phyloP scores from a whole-genome alignment of 78 protist species.

The Pelomyxa schiedti region DNA sequence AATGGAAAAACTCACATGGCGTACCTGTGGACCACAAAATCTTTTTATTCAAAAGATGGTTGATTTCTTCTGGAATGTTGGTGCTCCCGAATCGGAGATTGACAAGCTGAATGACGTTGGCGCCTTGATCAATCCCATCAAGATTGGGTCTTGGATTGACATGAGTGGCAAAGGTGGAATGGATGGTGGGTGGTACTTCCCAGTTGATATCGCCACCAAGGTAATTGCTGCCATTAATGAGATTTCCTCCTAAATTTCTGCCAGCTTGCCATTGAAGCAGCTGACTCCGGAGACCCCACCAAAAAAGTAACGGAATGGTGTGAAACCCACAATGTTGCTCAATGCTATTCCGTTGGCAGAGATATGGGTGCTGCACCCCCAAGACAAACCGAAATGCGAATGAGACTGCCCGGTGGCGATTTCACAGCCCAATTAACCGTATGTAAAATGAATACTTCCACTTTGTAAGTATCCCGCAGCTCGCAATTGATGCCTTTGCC shows the following conservation, averaged over 20 bases:
- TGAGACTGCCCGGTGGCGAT: constrained; percentile 1
- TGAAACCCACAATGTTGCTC: constrained; percentile 30
- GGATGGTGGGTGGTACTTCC: constrained; percentile 74
- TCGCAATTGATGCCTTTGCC: constrained; percentile 50
- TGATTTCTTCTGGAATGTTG: constrained; percentile 68
- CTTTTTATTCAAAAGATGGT: constrained; percentile 67
- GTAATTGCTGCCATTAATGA: not conserved
- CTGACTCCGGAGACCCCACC: constrained; percentile 52
- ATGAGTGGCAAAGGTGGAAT: constrained; percentile 60
- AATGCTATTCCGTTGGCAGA: constrained; percentile 42
- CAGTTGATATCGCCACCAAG: constrained; percentile 48
- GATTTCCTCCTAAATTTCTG: not conserved
- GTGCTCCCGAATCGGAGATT: constrained; percentile 62
- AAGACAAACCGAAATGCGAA: constrained; percentile 54
- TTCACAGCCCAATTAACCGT: not conserved
- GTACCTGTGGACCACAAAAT: constrained; percentile 57
- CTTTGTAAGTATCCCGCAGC: constrained; percentile 21
- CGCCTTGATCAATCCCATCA: constrained; percentile 58
- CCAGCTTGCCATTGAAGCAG: constrained; percentile 48
- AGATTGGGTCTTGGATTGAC: constrained; percentile 64
- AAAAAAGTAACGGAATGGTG: constrained; percentile 44
- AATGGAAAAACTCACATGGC: constrained; percentile 60
- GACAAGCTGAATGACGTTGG: constrained; percentile 61
- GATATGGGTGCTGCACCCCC: constrained; percentile 71
- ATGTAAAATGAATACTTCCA: not conserved